Conservation (phyloP, 2,329 filamentous ascomycete species). For the Metarhizium brunneum region DNA sequence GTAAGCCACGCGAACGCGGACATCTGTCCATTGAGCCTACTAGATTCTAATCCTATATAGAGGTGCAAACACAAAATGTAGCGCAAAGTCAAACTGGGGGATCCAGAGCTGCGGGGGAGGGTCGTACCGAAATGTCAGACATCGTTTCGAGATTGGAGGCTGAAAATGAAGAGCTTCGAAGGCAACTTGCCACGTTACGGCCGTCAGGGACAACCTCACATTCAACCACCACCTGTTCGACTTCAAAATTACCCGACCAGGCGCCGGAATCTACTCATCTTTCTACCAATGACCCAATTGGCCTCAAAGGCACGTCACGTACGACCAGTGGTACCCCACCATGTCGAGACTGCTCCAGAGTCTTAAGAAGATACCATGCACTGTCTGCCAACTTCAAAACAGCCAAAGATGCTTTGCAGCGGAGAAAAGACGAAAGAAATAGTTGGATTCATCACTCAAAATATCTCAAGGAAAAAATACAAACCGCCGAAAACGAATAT, state of each 20-base stretch:
- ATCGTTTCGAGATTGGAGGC: slow-evolving; percentile 27
- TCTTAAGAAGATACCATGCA: slow-evolving; percentile 30
- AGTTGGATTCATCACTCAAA: slow-evolving; percentile 37
- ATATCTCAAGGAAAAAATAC: slow-evolving; percentile 32
- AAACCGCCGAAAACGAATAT: slow-evolving; percentile 30
- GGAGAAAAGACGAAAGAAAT: slow-evolving; percentile 31
- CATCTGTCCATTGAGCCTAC: background rate
- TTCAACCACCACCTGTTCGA: background rate
- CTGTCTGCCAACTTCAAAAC: slow-evolving; percentile 32
- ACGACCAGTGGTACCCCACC: background rate
- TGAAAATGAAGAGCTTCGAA: slow-evolving; percentile 32
- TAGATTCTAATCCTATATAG: background rate
- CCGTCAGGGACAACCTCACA: background rate
- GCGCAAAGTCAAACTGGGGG: background rate
- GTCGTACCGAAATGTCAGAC: slow-evolving; percentile 4
- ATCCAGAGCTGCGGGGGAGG: background rate
- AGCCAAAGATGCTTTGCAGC: slow-evolving; percentile 28
- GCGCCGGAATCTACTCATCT: background rate
- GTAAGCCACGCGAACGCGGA: slow-evolving; percentile 15
- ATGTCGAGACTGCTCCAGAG: slow-evolving; percentile 23
- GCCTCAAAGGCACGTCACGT: background rate
- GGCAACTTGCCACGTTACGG: slow-evolving; percentile 18
- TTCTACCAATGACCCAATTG: background rate
- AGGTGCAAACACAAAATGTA: background rate
- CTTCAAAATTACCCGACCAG: background rate